A percentile compares a stretch with the other conserved stretches of the same genome.
Conservation (phyloP, 208 protist genomes). For the Acanthamoeba sp. region DNA sequence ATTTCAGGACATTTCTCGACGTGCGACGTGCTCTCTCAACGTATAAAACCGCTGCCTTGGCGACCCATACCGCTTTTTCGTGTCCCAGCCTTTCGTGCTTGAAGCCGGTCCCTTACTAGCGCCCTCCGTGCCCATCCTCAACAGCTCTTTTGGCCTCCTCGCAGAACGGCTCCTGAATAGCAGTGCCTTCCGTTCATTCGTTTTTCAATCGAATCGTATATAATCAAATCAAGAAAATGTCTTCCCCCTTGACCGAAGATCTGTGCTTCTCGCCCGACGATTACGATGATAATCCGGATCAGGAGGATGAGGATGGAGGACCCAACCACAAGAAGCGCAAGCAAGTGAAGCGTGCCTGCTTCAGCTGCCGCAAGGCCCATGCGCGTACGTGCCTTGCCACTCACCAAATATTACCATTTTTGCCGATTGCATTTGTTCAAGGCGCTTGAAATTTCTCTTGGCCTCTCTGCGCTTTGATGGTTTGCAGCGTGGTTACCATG, state of each 20-base stretch:
- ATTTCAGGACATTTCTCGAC: neutral
- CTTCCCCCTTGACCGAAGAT: neutral
- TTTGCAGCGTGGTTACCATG: neutral
- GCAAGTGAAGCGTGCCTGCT: slow-evolving; percentile 7
- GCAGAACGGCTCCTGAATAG: no score
- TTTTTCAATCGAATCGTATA: neutral
- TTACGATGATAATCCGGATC: slow-evolving; percentile 7
- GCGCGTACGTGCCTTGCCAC: neutral
- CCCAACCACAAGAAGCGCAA: slow-evolving; percentile 8
- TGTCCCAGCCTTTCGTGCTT: neutral
- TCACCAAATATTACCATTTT: neutral
- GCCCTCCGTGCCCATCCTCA: neutral
- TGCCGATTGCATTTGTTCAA: no score
- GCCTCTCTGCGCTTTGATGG: no score
- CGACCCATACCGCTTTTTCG: neutral
- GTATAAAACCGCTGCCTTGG: neutral
- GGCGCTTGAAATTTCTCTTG: neutral
- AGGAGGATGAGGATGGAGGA: slow-evolving; percentile 11
- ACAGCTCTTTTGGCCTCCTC: neutral
- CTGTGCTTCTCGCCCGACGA: slow-evolving; percentile 2
- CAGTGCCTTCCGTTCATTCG: no score
- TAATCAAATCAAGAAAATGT: neutral
- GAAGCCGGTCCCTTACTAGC: no score
- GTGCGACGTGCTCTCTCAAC: neutral
- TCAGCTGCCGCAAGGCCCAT: slow-evolving; percentile 5